These are phyloP conservation scores for Colletotrichum phormii DNA, from an alignment of 2,329 filamentous ascomycete species.

Conservation along the genomic window DNA sequence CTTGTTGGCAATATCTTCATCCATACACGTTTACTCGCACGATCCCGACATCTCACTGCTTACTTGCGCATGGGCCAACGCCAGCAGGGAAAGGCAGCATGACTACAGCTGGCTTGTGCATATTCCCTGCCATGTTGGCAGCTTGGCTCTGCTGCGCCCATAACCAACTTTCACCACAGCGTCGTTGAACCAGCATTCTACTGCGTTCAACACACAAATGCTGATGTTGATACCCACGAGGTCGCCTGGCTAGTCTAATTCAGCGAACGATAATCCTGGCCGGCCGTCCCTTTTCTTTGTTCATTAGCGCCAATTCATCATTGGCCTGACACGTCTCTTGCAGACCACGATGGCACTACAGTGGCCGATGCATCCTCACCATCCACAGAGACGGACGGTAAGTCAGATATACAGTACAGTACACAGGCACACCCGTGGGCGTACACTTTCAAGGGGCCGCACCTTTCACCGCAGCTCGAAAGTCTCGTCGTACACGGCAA, in stretches of 20 bases:
- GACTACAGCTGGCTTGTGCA: not conserved
- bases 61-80: not conserved
- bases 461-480: not conserved
- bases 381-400: not conserved
- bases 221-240: conserved; percentile 2
- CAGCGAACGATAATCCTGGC: conserved; percentile 4
- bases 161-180: not conserved
- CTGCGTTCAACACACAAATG: conserved; percentile 4
- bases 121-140: not conserved
- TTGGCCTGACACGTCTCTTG: conserved; percentile 15
- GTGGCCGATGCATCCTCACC: not conserved
- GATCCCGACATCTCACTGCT: not conserved
- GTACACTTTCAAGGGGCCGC: not conserved
- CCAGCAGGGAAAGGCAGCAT: not conserved
- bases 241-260: not conserved
- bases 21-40: not conserved
- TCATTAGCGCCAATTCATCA: not conserved
- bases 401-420: not conserved
- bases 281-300: not conserved
- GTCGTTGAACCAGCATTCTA: not conserved
- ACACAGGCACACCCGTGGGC: conserved; percentile 5
- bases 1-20: not conserved
- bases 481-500: not conserved
- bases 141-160: not conserved
- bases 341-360: not conserved